Conservation (phyloP, 306 rosid species). For the Prunus armeniaca region DNA sequence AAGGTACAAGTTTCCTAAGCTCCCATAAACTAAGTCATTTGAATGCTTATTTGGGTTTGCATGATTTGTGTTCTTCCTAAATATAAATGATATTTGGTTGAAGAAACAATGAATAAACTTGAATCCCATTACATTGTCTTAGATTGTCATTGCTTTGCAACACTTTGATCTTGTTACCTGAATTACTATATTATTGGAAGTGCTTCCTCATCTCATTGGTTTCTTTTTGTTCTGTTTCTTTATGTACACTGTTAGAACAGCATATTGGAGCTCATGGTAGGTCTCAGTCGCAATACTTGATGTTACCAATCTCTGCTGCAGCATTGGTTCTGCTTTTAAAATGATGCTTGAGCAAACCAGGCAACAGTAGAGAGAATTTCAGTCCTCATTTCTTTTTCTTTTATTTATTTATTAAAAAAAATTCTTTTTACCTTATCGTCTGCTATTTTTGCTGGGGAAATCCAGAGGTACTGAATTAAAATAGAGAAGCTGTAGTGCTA, state of each 20-base stretch:
- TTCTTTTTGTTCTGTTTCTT: background rate
- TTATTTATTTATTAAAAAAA: too few species aligned
- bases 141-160: background rate
- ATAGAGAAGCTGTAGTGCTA: background rate
- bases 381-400: background rate
- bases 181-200: background rate
- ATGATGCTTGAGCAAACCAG: conserved; percentile 25
- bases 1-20: conserved; percentile 44
- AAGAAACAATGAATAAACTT: background rate
- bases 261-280: conserved; percentile 24
- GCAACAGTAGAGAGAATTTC: background rate
- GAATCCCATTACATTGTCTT: background rate
- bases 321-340: conserved; percentile 47
- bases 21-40: background rate
- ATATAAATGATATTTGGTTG: background rate
- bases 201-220: conserved; percentile 1
- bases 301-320: conserved; percentile 38
- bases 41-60: conserved; percentile 5
- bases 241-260: conserved; percentile 43
- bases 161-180: background rate
- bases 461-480: background rate
- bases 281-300: background rate
- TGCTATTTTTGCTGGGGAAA: background rate
- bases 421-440: background rate
- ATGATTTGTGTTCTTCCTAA: background rate